Conservation (phyloP, 2,329 filamentous ascomycete genomes). For the Aspergillus hortae region DNA sequence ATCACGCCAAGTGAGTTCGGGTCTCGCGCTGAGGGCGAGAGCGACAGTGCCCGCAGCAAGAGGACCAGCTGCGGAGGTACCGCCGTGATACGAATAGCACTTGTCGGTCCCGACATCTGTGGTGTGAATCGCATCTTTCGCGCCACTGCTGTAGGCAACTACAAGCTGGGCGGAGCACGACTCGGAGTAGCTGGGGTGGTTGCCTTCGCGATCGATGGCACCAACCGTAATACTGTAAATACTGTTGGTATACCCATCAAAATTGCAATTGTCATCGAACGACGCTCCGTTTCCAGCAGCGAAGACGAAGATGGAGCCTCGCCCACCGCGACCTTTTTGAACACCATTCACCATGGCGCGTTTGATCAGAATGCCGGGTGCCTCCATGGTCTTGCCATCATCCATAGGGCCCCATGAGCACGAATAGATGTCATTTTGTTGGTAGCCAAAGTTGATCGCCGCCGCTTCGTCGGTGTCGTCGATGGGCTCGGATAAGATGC, state of each 20-base stretch:
- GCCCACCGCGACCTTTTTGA: constrained; percentile 77
- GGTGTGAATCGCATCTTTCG: constrained; percentile 86
- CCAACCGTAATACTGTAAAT: constrained; percentile 98
- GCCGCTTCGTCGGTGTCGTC: constrained; percentile 88
- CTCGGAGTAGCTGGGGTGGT: constrained; percentile 95
- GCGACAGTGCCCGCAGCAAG: constrained; percentile 90
- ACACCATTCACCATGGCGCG: constrained; percentile 89
- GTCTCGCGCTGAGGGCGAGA: constrained; percentile 77
- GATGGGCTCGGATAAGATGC: constrained; percentile 87
- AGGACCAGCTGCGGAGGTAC: constrained; percentile 92
- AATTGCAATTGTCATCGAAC: constrained; percentile 94
- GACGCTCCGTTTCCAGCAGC: constrained; percentile 90
- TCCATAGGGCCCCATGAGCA: constrained; percentile 98
- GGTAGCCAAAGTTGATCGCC: constrained; percentile 86
- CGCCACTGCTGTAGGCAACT: constrained; percentile 93
- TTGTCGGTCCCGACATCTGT: constrained; percentile 84
- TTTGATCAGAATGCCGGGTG: constrained; percentile 80
- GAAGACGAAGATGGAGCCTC: constrained; percentile 93
- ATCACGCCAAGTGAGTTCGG: constrained; percentile 89
- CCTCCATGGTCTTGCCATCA: constrained; percentile 91
- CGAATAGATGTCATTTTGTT: constrained; percentile 94
- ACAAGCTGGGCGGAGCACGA: constrained; percentile 93
- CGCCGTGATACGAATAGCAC: constrained; percentile 81
- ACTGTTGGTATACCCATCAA: constrained; percentile 98
- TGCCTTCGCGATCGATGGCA: constrained; percentile 79